Conservation (phyloP, 352 stramenopile species). For the Plasmopara viticola region DNA sequence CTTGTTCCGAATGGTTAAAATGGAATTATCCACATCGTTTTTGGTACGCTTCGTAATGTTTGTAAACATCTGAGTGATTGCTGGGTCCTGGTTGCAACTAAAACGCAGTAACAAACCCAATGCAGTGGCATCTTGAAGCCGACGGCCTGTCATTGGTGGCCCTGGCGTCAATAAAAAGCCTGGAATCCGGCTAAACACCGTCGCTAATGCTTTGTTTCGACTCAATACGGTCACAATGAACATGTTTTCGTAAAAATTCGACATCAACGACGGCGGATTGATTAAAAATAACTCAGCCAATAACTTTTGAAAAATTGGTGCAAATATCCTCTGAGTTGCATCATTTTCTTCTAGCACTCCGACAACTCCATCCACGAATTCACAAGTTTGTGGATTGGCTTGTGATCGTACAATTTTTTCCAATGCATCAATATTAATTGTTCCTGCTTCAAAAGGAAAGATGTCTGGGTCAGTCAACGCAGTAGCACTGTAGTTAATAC, state of each 20-base stretch:
- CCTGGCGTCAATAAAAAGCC: constrained; percentile 63
- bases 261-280: constrained; percentile 68
- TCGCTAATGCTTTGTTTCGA: constrained; percentile 60
- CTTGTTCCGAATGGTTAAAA: constrained; percentile 56
- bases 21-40: constrained; percentile 68
- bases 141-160: constrained; percentile 49
- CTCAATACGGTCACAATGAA: constrained; percentile 51
- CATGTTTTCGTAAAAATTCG: constrained; percentile 75
- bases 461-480: constrained; percentile 80
- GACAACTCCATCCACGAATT: constrained; percentile 53
- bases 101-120: constrained; percentile 71
- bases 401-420: constrained; percentile 64
- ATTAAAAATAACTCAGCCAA: constrained; percentile 74
- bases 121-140: constrained; percentile 74
- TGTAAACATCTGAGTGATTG: constrained; percentile 72
- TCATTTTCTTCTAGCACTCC: constrained; percentile 43
- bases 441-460: constrained; percentile 64
- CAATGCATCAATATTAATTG: constrained; percentile 60
- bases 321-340: constrained; percentile 49
- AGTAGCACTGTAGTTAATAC: constrained; percentile 82
- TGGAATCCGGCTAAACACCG: constrained; percentile 56
- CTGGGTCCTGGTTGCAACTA: constrained; percentile 61
- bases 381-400: constrained; percentile 41
- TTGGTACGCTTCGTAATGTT: constrained; percentile 83
- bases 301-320: constrained; percentile 75